A percentile compares a stretch with the other conserved stretches of the same genome.
These are phyloP conservation scores for Sugiyamaella qingdaonensis DNA, from an alignment of 805 yeast genomes.

Conservation along the genomic window DNA sequence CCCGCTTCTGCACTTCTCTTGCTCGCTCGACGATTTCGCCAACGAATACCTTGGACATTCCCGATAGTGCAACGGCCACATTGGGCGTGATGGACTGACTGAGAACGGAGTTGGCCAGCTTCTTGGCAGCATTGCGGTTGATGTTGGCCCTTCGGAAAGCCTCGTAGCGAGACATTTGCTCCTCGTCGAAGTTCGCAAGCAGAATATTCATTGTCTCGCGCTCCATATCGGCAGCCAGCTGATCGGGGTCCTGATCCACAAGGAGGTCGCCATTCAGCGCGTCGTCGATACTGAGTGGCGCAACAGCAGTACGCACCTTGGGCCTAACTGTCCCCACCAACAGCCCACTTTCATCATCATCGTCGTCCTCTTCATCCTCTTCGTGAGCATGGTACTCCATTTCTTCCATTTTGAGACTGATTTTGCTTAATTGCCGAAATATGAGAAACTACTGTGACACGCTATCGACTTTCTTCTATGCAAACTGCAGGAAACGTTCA, in stretches of 20 bases:
- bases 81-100: constrained; percentile 78
- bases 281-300: neutral
- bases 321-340: constrained; percentile 7
- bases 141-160: constrained; percentile 75
- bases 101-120: constrained; percentile 69
- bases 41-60: constrained; percentile 82
- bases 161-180: constrained; percentile 83
- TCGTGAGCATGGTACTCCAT: constrained; percentile 9
- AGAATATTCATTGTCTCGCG: constrained; percentile 43
- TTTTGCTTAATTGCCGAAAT: neutral
- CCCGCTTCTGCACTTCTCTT: constrained; percentile 57
- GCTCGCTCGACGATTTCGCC: constrained; percentile 88
- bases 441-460: neutral
- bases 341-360: constrained; percentile 12
- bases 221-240: constrained; percentile 22
- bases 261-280: neutral
- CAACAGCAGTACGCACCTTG: neutral
- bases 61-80: constrained; percentile 76
- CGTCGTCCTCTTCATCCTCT: constrained; percentile 19
- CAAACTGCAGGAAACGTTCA: neutral
- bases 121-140: constrained; percentile 71
- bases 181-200: constrained; percentile 69
- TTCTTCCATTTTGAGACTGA: neutral
- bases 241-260: neutral
- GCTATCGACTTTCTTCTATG: too few relatives aligned